Conservation (phyloP, 192 early-diverging fungal species). For the Coemansia sp. region DNA sequence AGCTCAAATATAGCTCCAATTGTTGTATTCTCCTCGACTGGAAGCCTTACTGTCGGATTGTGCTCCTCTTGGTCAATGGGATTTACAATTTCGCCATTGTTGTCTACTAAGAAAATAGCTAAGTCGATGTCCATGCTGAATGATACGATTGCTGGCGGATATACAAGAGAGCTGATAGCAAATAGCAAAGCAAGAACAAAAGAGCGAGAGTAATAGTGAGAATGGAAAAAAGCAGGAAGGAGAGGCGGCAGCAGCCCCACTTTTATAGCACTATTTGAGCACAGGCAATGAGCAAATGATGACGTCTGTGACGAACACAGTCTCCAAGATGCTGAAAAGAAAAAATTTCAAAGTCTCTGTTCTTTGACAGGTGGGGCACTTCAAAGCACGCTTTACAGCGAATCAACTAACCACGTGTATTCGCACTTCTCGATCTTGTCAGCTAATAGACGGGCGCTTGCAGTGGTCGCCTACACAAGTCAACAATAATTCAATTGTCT, state of each 20-base stretch:
- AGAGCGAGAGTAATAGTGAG: neutral
- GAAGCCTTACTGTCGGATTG: neutral
- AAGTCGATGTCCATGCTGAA: neutral
- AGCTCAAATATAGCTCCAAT: neutral
- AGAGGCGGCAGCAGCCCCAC: neutral
- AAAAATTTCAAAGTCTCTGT: neutral
- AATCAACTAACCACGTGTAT: neutral
- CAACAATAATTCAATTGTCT: neutral
- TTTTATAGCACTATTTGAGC: neutral
- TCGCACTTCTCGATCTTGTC: neutral
- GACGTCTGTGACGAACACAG: neutral
- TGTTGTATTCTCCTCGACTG: neutral
- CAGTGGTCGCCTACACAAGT: too few species aligned
- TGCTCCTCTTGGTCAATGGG: neutral
- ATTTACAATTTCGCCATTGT: neutral
- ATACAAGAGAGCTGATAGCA: neutral
- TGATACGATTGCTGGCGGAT: neutral
- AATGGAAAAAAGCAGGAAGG: neutral
- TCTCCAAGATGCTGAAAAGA: neutral
- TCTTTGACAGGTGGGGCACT: too few species aligned
- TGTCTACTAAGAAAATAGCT: neutral
- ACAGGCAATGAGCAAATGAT: neutral
- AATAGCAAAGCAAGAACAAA: neutral
- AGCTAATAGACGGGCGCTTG: too few species aligned
- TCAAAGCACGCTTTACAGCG: neutral